Evolutionary conservation across 805 yeast species (phyloP).

Genomic region (Cyberlindnera maclurae): DNA sequence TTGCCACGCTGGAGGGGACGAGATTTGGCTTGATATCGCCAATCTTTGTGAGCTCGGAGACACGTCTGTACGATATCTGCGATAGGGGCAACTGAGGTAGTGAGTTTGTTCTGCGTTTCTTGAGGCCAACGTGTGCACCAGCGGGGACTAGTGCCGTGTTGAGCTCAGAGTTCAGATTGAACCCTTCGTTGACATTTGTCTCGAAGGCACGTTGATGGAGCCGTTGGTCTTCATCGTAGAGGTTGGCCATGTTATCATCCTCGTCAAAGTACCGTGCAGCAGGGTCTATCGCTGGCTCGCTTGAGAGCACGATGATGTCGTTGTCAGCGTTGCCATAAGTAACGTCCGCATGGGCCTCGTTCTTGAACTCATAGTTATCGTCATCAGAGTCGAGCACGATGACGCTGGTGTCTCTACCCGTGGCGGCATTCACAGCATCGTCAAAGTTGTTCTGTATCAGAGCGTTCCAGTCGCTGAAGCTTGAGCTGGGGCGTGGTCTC

Average conservation of each 20-base stretch:
- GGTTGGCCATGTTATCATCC: slow-evolving; percentile 20
- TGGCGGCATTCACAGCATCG: slow-evolving; percentile 6
- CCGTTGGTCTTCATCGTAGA: neutral
- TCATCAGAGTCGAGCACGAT: slow-evolving; percentile 36
- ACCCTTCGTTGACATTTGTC: slow-evolving; percentile 6
- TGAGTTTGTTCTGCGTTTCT: slow-evolving; percentile 44
- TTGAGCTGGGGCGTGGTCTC: slow-evolving; percentile 35
- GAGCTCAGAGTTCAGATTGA: slow-evolving; percentile 12
- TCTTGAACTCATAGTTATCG: slow-evolving; percentile 21
- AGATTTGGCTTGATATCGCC: slow-evolving; percentile 36
- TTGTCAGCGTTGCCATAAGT: slow-evolving; percentile 2
- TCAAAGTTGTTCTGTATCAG: slow-evolving; percentile 13
- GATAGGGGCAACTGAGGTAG: slow-evolving; percentile 48
- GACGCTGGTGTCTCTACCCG: slow-evolving; percentile 23
- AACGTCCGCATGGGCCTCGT: slow-evolving; percentile 1
- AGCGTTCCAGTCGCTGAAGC: slow-evolving; percentile 24
- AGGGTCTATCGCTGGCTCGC: too few species aligned
- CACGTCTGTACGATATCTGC: slow-evolving; percentile 33
- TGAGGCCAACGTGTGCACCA: slow-evolving; percentile 24
- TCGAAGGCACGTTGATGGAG: neutral
- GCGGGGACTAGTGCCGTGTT: neutral
- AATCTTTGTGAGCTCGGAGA: slow-evolving; percentile 30
- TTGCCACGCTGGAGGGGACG: slow-evolving; percentile 5
- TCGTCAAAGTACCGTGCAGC: slow-evolving; percentile 28
- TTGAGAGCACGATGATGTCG: neutral